These are phyloP conservation scores for Talaromyces sp. DNA, from an alignment of 2,329 filamentous ascomycete species.

Conservation along the genomic window DNA sequence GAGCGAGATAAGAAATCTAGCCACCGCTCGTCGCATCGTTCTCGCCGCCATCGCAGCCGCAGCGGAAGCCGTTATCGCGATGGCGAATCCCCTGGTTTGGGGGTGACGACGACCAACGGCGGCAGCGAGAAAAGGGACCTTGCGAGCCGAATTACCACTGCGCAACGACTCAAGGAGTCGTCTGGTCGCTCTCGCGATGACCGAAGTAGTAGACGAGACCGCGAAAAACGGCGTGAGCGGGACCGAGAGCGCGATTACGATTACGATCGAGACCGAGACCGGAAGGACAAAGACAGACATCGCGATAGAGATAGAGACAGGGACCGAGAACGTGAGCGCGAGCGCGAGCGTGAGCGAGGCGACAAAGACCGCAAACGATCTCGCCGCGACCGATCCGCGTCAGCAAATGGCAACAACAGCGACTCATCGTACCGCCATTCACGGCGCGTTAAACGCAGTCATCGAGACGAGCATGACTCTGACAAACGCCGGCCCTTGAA, in stretches of 20 bases:
- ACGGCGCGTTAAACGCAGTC: conserved; percentile 31
- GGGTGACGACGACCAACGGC: conserved; percentile 20
- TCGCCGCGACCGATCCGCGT: conserved; percentile 36
- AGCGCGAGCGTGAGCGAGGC: conserved; percentile 27
- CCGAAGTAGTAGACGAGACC: conserved; percentile 20
- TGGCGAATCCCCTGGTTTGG: conserved; percentile 23
- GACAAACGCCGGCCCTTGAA: conserved; percentile 14
- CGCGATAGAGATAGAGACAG: conserved; percentile 33
- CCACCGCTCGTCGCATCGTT: conserved; percentile 25
- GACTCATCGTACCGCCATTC: conserved; percentile 30
- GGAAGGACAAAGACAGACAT: conserved; percentile 19
- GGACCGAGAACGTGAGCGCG: conserved; percentile 29
- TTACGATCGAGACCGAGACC: conserved; percentile 20
- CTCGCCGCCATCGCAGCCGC: conserved; percentile 40
- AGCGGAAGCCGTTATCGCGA: conserved; percentile 32
- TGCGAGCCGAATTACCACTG: conserved; percentile 21
- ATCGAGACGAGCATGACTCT: conserved; percentile 15
- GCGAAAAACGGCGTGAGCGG: conserved; percentile 14
- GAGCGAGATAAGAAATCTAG: conserved; percentile 20
- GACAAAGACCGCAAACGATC: conserved; percentile 32
- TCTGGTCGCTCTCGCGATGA: conserved; percentile 24
- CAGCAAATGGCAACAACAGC: conserved; percentile 20
- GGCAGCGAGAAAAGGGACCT: conserved; percentile 19
- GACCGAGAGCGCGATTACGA: conserved; percentile 33
- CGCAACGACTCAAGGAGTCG: conserved; percentile 21